These are phyloP conservation scores for Phytophthora litchii DNA, from an alignment of 352 stramenopile genomes.

Conservation along the genomic window DNA sequence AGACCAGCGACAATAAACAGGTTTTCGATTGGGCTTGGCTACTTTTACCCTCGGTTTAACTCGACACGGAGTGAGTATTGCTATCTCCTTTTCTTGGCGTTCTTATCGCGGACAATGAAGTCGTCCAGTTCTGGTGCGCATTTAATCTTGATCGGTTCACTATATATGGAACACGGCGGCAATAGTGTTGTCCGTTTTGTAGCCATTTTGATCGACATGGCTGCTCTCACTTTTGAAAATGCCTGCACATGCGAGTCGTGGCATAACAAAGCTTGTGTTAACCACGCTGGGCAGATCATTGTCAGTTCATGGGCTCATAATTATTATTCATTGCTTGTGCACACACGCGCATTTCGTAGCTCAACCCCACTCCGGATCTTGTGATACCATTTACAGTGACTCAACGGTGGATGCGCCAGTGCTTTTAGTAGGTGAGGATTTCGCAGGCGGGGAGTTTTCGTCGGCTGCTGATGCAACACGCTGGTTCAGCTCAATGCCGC, in stretches of 20 bases:
- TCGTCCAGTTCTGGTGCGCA: constrained; percentile 18
- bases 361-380: background rate
- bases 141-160: background rate
- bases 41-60: constrained; percentile 7
- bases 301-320: constrained; percentile 22
- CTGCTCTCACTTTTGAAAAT: background rate
- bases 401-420: constrained; percentile 21
- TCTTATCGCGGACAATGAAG: constrained; percentile 30
- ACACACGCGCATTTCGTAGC: constrained; percentile 2
- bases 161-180: constrained; percentile 17
- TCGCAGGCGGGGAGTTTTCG: constrained; percentile 23
- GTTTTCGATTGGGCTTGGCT: constrained; percentile 10
- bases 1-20: constrained; percentile 8
- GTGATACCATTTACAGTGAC: constrained; percentile 25
- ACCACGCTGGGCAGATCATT: too few relatives aligned
- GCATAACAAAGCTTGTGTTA: too few relatives aligned
- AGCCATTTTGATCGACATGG: constrained; percentile 13
- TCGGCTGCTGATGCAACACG: constrained; percentile 58
- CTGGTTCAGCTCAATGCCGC: constrained; percentile 61
- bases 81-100: constrained; percentile 20
- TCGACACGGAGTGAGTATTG: constrained; percentile 3
- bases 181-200: background rate
- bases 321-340: constrained; percentile 21
- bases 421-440: constrained; percentile 7
- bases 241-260: too few relatives aligned